Evolutionary conservation across 169 alveolate species (phyloP).

Genomic region (Fabrea salina): DNA sequence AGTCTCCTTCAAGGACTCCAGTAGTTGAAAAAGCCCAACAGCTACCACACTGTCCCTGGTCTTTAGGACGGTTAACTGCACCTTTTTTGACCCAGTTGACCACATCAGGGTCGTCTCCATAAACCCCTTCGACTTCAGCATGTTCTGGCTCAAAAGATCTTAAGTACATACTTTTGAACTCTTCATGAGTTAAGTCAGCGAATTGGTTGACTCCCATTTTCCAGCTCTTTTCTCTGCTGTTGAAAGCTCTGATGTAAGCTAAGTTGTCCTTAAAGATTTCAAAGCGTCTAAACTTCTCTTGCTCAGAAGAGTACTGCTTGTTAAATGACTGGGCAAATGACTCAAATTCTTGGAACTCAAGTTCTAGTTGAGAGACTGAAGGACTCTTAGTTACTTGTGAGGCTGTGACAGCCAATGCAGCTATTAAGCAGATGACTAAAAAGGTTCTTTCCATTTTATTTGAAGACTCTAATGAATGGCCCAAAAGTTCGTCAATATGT

Average conservation of each 20-base stretch:
- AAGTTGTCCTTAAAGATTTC: slow-evolving; percentile 21
- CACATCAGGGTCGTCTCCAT: background rate
- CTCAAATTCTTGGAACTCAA: slow-evolving; percentile 6
- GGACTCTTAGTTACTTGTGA: too few species aligned
- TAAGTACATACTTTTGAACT: slow-evolving; percentile 9
- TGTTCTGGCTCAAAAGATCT: background rate
- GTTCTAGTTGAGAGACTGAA: background rate
- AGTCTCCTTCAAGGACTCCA: slow-evolving; percentile 41
- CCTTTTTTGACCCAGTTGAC: slow-evolving; percentile 54
- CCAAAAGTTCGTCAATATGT: too few species aligned
- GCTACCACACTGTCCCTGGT: slow-evolving; percentile 52
- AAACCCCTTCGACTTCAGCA: background rate
- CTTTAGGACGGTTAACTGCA: slow-evolving; percentile 46
- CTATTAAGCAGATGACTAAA: too few species aligned
- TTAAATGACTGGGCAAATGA: background rate
- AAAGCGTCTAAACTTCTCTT: slow-evolving; percentile 5
- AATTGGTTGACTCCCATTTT: slow-evolving; percentile 23
- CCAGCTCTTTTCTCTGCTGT: background rate
- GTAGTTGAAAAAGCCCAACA: slow-evolving; percentile 63
- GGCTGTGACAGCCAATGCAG: too few species aligned
- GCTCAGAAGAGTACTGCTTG: background rate
- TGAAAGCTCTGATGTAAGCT: slow-evolving; percentile 20
- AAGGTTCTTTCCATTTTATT: too few species aligned
- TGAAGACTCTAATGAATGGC: too few species aligned
- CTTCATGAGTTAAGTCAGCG: slow-evolving; percentile 25